Conservation (phyloP, 257 asterid genomes). For the Solanum tarapatanum region DNA sequence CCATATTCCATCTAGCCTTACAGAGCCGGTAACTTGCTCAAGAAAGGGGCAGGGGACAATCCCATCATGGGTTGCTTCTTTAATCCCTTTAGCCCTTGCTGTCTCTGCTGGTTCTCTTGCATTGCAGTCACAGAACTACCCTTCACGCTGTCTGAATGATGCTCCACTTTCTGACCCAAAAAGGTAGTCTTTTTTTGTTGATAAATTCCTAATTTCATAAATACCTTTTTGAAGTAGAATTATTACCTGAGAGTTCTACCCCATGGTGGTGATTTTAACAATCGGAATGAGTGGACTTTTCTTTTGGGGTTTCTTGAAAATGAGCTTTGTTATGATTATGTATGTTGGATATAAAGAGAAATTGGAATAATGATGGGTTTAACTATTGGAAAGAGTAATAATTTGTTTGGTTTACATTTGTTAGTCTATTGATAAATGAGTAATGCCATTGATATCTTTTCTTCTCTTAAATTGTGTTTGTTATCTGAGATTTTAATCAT, state of each 20-base stretch:
- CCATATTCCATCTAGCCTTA: slow-evolving; percentile 4
- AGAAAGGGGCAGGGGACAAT: background rate
- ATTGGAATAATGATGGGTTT: background rate
- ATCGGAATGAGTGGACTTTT: background rate
- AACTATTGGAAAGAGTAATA: background rate
- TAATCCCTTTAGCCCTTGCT: slow-evolving; percentile 58
- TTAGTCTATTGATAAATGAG: background rate
- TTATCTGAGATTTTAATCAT: background rate
- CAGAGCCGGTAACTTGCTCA: slow-evolving; percentile 17
- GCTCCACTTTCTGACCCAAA: slow-evolving; percentile 36
- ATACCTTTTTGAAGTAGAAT: background rate
- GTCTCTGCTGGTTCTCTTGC: slow-evolving; percentile 49
- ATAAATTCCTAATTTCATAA: background rate
- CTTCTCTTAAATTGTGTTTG: background rate
- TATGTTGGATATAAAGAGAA: background rate
- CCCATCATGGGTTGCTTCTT: slow-evolving; percentile 23
- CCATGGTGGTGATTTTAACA: background rate
- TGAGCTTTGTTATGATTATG: background rate
- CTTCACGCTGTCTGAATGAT: slow-evolving; percentile 52
- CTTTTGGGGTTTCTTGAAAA: background rate
- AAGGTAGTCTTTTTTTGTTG: slow-evolving; percentile 19
- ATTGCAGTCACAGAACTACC: slow-evolving; percentile 22
- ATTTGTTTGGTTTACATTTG: background rate
- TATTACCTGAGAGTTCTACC: background rate
- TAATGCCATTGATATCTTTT: background rate